These are phyloP conservation scores for Neofusicoccum kwambonambiense DNA, from an alignment of 2,329 filamentous ascomycete genomes.

Conservation along the genomic window DNA sequence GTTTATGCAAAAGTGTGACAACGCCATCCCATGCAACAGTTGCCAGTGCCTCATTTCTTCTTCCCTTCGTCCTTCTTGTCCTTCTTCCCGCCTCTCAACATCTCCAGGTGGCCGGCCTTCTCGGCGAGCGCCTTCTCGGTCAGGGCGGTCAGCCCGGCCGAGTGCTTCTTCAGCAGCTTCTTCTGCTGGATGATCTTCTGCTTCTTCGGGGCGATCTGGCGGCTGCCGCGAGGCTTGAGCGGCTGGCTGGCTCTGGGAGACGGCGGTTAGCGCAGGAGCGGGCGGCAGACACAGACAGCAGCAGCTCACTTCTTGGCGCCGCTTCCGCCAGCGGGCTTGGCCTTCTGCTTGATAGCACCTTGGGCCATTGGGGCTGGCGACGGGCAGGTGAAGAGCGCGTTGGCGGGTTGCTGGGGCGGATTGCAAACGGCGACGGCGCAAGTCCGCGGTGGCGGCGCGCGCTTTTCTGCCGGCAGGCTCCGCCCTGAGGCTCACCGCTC, in stretches of 20 bases:
- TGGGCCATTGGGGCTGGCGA: conserved; percentile 42
- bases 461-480: neutral
- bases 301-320: conserved; percentile 1
- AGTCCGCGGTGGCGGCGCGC: neutral
- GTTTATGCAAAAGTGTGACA: neutral
- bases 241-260: conserved; percentile 26
- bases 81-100: conserved; percentile 66
- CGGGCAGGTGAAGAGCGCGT: neutral
- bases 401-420: too few relatives aligned
- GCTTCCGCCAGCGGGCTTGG: conserved; percentile 24
- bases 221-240: conserved; percentile 57
- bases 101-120: conserved; percentile 68
- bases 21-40: conserved; percentile 4
- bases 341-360: conserved; percentile 48
- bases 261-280: neutral
- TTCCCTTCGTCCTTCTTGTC: conserved; percentile 27
- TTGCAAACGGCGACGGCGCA: neutral
- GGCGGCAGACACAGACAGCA: neutral
- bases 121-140: conserved; percentile 68
- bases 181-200: conserved; percentile 57
- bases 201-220: conserved; percentile 68
- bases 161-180: conserved; percentile 66
- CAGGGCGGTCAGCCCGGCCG: conserved; percentile 60
- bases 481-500: neutral
- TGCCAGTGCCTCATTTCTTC: neutral